A percentile compares a stretch with the other conserved stretches of the same genome.
Conservation (phyloP, 192 early-diverging fungal genomes). For the Coemansia sp. region DNA sequence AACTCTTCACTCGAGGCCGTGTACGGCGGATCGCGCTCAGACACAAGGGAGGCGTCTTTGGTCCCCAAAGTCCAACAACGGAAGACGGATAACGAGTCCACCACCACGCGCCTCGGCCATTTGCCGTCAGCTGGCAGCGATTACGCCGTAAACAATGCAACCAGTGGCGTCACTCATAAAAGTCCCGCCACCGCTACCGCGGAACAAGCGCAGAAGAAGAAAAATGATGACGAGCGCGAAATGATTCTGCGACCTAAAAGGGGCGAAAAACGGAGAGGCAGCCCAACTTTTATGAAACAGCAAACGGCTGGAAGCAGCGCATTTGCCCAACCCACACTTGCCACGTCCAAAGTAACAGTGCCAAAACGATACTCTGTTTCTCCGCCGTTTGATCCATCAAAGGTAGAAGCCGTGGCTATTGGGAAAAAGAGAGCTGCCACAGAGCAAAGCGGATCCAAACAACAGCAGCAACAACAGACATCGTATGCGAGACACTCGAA, state of each 20-base stretch:
- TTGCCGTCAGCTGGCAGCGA: conserved; percentile 1
- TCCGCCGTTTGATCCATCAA: conserved; percentile 20
- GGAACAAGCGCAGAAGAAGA: background rate
- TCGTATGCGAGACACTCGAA: background rate
- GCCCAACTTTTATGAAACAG: conserved; percentile 1
- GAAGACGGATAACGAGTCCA: background rate
- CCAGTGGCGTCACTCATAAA: background rate
- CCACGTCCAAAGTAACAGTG: conserved; percentile 31
- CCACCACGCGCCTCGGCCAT: background rate
- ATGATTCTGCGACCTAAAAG: background rate
- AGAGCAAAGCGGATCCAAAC: background rate
- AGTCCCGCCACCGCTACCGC: too few species aligned
- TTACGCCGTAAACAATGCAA: background rate
- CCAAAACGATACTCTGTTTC: conserved; percentile 37
- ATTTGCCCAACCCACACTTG: conserved; percentile 30
- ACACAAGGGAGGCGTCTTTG: conserved; percentile 21
- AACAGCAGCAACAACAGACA: background rate
- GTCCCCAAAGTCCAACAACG: conserved; percentile 1
- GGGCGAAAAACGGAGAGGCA: background rate
- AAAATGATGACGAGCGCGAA: background rate
- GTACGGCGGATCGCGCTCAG: conserved; percentile 47
- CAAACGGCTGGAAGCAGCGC: conserved; percentile 11
- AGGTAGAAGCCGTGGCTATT: background rate
- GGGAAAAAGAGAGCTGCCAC: background rate
- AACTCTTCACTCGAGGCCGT: conserved; percentile 54